A percentile compares a stretch with the other conserved stretches of the same genome.
Evolutionary conservation across 495 filamentous ascomycete species (phyloP).

Genomic region (Hypoxylon trugodes): DNA sequence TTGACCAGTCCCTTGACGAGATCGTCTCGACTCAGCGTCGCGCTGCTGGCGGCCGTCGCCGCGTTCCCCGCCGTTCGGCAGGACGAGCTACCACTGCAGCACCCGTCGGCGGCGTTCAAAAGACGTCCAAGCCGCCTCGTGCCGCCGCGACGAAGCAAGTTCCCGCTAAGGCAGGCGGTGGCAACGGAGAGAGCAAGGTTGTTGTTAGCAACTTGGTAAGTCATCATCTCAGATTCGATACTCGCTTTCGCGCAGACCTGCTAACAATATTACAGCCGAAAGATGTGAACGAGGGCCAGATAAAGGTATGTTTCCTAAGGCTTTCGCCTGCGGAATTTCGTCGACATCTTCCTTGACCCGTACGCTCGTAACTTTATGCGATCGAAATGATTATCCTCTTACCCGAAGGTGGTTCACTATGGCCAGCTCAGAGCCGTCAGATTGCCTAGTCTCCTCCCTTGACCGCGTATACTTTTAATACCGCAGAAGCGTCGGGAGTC

Average conservation of each 20-base stretch:
- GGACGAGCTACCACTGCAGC: conserved; percentile 63
- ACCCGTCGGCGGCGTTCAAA: conserved; percentile 88
- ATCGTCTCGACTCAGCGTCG: conserved; percentile 81
- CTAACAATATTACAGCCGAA: conserved; percentile 76
- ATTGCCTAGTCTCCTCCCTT: conserved; percentile 52
- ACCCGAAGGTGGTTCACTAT: conserved; percentile 44
- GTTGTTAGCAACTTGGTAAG: conserved; percentile 97
- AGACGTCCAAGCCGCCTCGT: conserved; percentile 72
- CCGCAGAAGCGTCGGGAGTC: conserved; percentile 51
- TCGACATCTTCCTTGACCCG: conserved; percentile 59
- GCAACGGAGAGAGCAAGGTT: conserved; percentile 86
- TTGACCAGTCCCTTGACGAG: conserved; percentile 94
- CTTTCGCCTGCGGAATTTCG: conserved; percentile 61
- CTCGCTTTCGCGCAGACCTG: conserved; percentile 1
- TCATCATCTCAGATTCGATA: conserved; percentile 14
- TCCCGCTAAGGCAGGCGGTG: conserved; percentile 65
- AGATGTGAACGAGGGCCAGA: conserved; percentile 93
- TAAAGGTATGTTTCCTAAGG: conserved; percentile 98
- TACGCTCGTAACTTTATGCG: conserved; percentile 48
- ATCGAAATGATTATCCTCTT: conserved; percentile 53
- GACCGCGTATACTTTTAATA: conserved; percentile 31
- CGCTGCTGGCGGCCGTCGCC: conserved; percentile 61
- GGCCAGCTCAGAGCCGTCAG: conserved; percentile 40
- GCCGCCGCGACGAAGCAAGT: conserved; percentile 64
- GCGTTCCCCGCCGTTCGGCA: conserved; percentile 59